Base-by-base conservation (phyloP, 306 rosid species). In the Citrullus colocynthis region DNA sequence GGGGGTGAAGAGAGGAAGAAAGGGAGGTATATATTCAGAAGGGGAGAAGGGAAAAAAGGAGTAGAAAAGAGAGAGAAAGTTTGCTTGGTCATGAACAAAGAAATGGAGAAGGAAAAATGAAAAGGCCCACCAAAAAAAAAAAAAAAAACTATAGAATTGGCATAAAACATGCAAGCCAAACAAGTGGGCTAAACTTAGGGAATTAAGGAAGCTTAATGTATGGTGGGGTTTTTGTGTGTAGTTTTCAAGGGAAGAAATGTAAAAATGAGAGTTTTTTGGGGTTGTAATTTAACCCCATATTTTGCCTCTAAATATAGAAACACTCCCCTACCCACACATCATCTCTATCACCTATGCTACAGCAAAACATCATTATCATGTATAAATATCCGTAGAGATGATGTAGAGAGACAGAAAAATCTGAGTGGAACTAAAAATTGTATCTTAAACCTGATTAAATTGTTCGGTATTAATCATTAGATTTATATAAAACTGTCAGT, bases 291-390 rank as follows among this genome's bases (percentile, higher is more conserved):
- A 49, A 44, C 24, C 70, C 74, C 61, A 45, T 49, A 48, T 32
- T 18, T 44, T 49, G 51, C 80, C 48, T 78, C 80, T 77, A 77
- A 61, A 77, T 77, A 77, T 77, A 62, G 73, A 24, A 18, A n/a
- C 28, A 65, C 17, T 18, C 32, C 32, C 30, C 32, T 13, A 63
- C 44, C 37, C 44, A 69, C 51, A 67, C 15, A 37, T 11, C 5
- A 16, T 15, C 74, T 48, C 54, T 52, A 67, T n/a, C 71, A 16
- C 4, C 36, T 59, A n/a, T 20, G 28, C 67, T n/a, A 9, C 30
- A 61, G 18, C 39, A 5, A n/a, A 65, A 52, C 30, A 65, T 39
- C 73, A n/a, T 36, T 3, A 63, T 63, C 20, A 63, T 64, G 14
- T 37, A 63, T 24, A 16, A 7, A 17, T 64, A 24, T 24, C 28